These are phyloP conservation scores for Insectozyma bohioensis DNA, from an alignment of 1,139 yeast species.

Conservation along the genomic window DNA sequence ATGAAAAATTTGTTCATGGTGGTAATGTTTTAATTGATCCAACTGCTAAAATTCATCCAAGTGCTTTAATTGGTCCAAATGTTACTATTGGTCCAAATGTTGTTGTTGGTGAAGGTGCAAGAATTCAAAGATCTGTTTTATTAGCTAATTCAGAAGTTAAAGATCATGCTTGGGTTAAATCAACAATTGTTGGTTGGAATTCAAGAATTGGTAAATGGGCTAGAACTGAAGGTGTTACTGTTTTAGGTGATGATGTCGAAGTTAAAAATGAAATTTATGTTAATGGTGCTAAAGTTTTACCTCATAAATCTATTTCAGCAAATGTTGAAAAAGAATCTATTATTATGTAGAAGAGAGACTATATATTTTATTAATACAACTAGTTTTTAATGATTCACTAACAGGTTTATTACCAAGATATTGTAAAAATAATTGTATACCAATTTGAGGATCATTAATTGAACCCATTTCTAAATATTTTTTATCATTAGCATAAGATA, in stretches of 20 bases:
- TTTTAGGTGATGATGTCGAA: conserved; percentile 98
- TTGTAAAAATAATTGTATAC: conserved; percentile 3
- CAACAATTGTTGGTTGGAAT: conserved; percentile 99
- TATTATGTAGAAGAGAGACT: conserved; percentile 66
- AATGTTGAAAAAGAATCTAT: conserved; percentile 97
- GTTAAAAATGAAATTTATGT: conserved; percentile 98
- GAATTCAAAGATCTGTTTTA: conserved; percentile 94
- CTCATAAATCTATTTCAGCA: conserved; percentile 95
- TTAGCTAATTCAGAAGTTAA: conserved; percentile 88
- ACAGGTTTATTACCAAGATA: conserved; percentile 18
- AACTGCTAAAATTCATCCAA: conserved; percentile 87
- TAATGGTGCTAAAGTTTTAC: conserved; percentile 98
- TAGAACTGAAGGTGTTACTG: conserved; percentile 96
- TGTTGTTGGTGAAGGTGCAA: conserved; percentile 96
- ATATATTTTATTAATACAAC: conserved; percentile 21
- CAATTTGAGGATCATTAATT: conserved; percentile 1
- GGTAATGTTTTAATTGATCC: conserved; percentile 97
- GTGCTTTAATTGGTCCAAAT: conserved; percentile 97
- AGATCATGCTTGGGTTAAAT: conserved; percentile 98
- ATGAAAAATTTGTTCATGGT: conserved; percentile 72
- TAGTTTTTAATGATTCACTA: conserved; percentile 39
- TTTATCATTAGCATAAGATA: conserved; percentile 41
- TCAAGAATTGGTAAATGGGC: conserved; percentile 99
- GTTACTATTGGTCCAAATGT: conserved; percentile 98
- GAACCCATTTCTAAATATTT: conserved; percentile 39